Evolutionary conservation across 2,329 filamentous ascomycete genomes (phyloP).

Genomic region (Pseudonectria buxi): DNA sequence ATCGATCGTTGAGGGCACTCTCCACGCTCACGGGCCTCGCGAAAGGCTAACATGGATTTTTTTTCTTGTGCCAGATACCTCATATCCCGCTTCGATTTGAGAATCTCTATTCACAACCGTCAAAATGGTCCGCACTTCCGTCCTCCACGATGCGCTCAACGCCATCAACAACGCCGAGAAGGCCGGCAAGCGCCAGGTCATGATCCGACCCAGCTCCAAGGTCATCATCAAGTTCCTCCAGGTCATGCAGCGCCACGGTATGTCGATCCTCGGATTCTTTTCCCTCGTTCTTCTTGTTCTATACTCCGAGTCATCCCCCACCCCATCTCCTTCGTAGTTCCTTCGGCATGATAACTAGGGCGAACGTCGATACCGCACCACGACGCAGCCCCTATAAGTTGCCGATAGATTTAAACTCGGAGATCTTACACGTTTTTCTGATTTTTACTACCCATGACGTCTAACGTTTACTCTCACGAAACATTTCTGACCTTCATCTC

Average conservation of each 20-base stretch:
- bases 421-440: constrained; percentile 94
- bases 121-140: constrained; percentile 99
- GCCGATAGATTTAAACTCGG: constrained; percentile 85
- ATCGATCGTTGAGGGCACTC: constrained; percentile 56
- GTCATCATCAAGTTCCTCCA: constrained; percentile 99
- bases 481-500: constrained; percentile 63
- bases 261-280: constrained; percentile 33
- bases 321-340: constrained; percentile 12
- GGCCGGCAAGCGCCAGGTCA: constrained; percentile 96
- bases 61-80: constrained; percentile 51
- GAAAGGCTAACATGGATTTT: constrained; percentile 52
- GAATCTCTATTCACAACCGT: constrained; percentile 63
- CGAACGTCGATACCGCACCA: constrained; percentile 71
- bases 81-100: constrained; percentile 62
- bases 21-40: constrained; percentile 54
- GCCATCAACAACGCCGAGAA: constrained; percentile 99
- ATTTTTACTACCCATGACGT: constrained; percentile 63
- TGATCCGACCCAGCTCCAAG: constrained; percentile 98
- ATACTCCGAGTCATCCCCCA: constrained; percentile 4
- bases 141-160: constrained; percentile 98
- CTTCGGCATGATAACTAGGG: constrained; percentile 99
- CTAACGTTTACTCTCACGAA: constrained; percentile 89
- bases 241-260: constrained; percentile 99
- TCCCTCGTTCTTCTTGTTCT: not conserved
- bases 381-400: constrained; percentile 99